Base-by-base conservation (phyloP, 108 stramenopile species). In the Skeletonema marinoi region DNA sequence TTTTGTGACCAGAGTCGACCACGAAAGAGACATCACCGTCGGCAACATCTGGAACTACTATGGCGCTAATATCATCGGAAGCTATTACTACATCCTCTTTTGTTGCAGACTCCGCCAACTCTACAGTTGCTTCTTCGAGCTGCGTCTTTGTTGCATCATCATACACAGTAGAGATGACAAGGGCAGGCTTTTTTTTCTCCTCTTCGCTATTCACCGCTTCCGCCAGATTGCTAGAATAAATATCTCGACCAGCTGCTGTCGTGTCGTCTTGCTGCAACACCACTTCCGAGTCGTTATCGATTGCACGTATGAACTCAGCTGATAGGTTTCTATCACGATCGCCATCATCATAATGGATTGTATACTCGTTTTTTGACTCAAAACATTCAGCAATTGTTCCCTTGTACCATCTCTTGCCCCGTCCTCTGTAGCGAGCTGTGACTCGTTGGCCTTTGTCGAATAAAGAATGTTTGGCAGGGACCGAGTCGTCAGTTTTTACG, bases 321-420 rank as follows among this genome's bases (percentile, higher is more conserved):
- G 41, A 7, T 19, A 64, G 63, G 63, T 10, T 29, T 11, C 21
- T 36, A 16, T 74, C 73, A 1, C 16, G 14, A 58, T 74, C 73
- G 1, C 73, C 73, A 65, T 74, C 73, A 13, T 66, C 65, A 33
- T 74, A 74, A 19, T n/a, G 7, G 14, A 74, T 65, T n/a, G 44
- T 9, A 41, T 74, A 74, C 9, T 39, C 65, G 10, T 46, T 32
- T 4, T 33, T 35, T 19, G 62, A 36, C 1, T 25, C 54, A 51
- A 11, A 11, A 9, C 46, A 62, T 17, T 42, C 30, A 3, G 32
- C n/a, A 8, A 73, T 63, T 1, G 39, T 62, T 44, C 71, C 71
- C 41, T 61, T 62, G 61, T 73, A 73, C 60, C 60, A 73, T 32
- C 71, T 14, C 32, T 33, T 30, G 1, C 71, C 71, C 6, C 71